Base-by-base conservation (phyloP, 345 rosid species). In the Angophora floribunda region DNA sequence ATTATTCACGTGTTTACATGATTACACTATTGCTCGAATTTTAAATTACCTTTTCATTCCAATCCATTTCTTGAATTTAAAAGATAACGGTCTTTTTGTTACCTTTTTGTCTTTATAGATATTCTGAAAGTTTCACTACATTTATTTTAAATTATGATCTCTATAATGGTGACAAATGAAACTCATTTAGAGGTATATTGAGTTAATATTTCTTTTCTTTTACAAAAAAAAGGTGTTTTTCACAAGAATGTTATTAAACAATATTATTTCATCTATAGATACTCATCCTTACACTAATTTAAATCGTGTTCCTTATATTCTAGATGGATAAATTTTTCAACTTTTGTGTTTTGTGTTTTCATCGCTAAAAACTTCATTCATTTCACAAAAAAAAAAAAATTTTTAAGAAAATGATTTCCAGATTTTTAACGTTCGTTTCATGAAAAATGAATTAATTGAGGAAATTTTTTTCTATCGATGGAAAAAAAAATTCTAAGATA, bases 111-210 rank as follows among this genome's bases (percentile, higher is more conserved):
- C 26, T 70, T 32, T 70, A 17, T 19, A 70, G 0, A 70, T 70
- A 9, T 5, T 36, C 24, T 7, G 7, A 36, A 19, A 6, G 28
- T 22, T 75, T 75, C 49, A 1, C 49, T 36, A 3, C 36, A 36
- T 36, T 36, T 36, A 75, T 36, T 36, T 41, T 36, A 9, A 26
- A 13, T 75, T 75, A 75, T 0, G 14, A n/a, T 14, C 4, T n/a
- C 4, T 63, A 13, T n/a, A 13, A 63, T 1, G 13, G 36, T 63
- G 36, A 28, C n/a, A 63, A 19, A 17, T 36, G 4, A 36, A 75
- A 36, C 26, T 75, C 82, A 36, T 75, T 36, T 1, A 36, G 1
- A 36, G 13, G 8, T 36, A 36, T 2, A 17, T 9, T 0, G 0
- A 0, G 26, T 5, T 36, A 3, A 75, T 41, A 9, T 75, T 15